Base-by-base conservation (phyloP, 305 asterid species). In the Fraxinus sp. region DNA sequence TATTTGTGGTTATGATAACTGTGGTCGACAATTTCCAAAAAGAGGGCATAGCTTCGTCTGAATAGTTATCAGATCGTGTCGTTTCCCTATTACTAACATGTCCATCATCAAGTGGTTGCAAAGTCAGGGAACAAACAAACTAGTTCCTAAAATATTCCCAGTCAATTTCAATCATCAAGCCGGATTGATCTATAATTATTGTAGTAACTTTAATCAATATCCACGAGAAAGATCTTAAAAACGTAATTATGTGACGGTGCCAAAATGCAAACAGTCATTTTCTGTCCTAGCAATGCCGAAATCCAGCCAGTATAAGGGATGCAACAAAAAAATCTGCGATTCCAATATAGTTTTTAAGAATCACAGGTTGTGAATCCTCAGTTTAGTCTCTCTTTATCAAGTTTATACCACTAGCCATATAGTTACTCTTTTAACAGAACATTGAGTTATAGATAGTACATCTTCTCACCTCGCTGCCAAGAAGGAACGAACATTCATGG, bases 271-370 rank as follows among this genome's bases (percentile, higher is more conserved):
- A 35, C 0, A 62, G 62, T 79, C 4, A 20, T 18, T 62, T n/a
- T n/a, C 80, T 59, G 24, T 80, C 82, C 43, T 37, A 68, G n/a
- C 35, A 68, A 77, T 30, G 72, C 10, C 30, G 85, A 74, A 57
- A 68, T 68, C 52, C 2, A 32, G 5, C 16, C 32, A 70, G 59
- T 9, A 57, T 18, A 37, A 11, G 24, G 66, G 64, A 43, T 79
- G 46, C 52, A 24, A 77, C 57, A 30, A 16, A 14, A 55, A 49
- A 20, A 14, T 78, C 77, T 39, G 66, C 9, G 16, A 64, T 55
- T 46, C 59, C 43, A 18, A 68, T 46, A 79, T 14, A 3, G 79
- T n/a, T 35, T 81, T 55, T 57, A 43, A 81, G 7, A 79, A 77
- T 82, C 62, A 76, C 46, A 78, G 39, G 36, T 26, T 20, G 76